These are phyloP conservation scores for Leersia perrieri DNA, from an alignment of 176 grass and related monocot genomes.

Conservation along the genomic window DNA sequence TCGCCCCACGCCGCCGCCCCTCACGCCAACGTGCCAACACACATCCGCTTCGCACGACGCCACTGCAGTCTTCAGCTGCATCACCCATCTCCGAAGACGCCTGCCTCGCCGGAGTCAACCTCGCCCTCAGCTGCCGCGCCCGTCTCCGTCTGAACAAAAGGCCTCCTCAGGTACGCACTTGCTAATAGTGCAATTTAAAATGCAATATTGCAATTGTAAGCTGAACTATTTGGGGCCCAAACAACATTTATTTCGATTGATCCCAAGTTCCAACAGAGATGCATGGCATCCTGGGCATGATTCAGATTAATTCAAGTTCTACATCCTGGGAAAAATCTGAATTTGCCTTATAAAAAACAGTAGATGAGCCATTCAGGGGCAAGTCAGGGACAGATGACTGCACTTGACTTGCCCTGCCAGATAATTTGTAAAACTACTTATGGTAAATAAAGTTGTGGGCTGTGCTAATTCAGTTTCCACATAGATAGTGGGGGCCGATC, in stretches of 20 bases:
- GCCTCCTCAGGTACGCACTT: slow-evolving; percentile 77
- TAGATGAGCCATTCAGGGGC: not conserved
- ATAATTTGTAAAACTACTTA: not conserved
- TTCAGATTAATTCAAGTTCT: not conserved
- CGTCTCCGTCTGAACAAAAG: slow-evolving; percentile 96
- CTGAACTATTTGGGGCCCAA: not conserved
- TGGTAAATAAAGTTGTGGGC: not conserved
- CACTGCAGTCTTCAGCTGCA: no score
- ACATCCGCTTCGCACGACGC: no score
- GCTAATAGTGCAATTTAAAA: not conserved
- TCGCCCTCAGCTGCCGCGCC: no score
- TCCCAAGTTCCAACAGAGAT: not conserved
- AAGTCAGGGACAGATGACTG: not conserved
- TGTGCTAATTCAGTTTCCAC: not conserved
- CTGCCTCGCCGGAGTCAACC: no score
- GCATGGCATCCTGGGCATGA: not conserved
- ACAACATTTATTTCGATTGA: not conserved
- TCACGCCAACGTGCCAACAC: no score
- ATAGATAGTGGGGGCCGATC: no score
- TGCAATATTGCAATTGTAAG: not conserved
- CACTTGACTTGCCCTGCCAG: not conserved
- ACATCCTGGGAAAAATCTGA: not conserved
- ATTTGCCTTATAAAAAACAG: not conserved
- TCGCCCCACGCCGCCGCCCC: no score
- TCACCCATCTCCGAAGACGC: no score